These are phyloP conservation scores for Zopfochytrium polystomum DNA, from an alignment of 371 early-diverging fungal genomes.

Conservation along the genomic window DNA sequence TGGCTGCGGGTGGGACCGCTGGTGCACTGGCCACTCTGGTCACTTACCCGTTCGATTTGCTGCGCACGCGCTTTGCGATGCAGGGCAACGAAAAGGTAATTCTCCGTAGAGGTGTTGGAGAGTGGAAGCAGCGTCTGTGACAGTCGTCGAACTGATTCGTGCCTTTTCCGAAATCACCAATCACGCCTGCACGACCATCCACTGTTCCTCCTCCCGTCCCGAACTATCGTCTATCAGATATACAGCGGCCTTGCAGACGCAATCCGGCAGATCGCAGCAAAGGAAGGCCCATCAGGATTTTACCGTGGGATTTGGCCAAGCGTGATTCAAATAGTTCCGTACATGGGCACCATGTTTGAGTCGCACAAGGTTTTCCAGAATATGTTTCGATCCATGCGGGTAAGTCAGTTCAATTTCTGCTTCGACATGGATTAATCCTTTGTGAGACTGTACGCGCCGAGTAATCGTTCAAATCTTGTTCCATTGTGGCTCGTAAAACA, in stretches of 20 bases:
- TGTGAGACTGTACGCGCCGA: not conserved
- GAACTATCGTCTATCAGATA: too few species aligned
- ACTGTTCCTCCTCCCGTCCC: too few species aligned
- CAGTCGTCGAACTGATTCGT: too few species aligned
- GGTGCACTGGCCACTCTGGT: slow-evolving; percentile 73
- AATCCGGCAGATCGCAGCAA: slow-evolving; percentile 55
- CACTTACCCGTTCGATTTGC: slow-evolving; percentile 91
- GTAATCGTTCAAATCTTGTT: not conserved
- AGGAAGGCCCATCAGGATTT: slow-evolving; percentile 79
- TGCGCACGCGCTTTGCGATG: slow-evolving; percentile 86
- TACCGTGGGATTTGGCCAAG: slow-evolving; percentile 84
- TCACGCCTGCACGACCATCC: too few species aligned
- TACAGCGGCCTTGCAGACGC: slow-evolving; percentile 32
- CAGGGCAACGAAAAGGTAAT: slow-evolving; percentile 61
- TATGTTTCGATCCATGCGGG: slow-evolving; percentile 7
- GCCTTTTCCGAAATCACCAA: too few species aligned
- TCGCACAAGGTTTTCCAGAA: slow-evolving; percentile 19
- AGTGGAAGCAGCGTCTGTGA: too few species aligned
- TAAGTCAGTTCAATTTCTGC: slow-evolving; percentile 13
- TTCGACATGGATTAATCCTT: too few species aligned
- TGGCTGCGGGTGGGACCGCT: too few species aligned
- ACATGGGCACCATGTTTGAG: slow-evolving; percentile 72
- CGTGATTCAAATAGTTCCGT: slow-evolving; percentile 85
- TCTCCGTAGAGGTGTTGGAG: too few species aligned
- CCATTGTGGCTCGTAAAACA: not conserved